Percentiles rank a stretch among this genome's conserved stretches.
phyloP scores from a whole-genome alignment of 1,284 basidiomycete genomes.

The Salmacisia buchloeana region DNA sequence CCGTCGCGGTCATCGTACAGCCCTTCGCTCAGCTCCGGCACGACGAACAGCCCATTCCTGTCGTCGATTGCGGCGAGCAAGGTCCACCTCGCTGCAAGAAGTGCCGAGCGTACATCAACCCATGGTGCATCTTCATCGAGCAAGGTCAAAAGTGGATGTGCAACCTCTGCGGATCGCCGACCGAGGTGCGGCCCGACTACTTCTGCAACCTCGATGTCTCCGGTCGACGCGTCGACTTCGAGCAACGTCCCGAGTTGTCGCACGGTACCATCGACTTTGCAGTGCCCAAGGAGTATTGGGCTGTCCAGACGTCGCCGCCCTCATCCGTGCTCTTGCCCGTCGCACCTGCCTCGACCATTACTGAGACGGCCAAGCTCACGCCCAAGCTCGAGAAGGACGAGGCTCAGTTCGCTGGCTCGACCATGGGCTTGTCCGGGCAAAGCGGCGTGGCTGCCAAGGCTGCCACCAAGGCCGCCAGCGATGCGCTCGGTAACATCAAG shows the following conservation, averaged over 20 bases:
- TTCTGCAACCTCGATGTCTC: constrained; percentile 79
- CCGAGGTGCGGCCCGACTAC: constrained; percentile 66
- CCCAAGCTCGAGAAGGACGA: constrained; percentile 22
- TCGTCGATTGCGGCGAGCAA: constrained; percentile 61
- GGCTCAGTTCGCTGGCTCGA: constrained; percentile 33
- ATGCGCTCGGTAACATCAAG: constrained; percentile 35
- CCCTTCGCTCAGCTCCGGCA: constrained; percentile 79
- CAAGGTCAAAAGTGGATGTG: constrained; percentile 86
- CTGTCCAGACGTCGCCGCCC: constrained; percentile 55
- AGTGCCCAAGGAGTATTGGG: constrained; percentile 83
- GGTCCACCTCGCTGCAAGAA: constrained; percentile 81
- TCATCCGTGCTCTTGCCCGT: constrained; percentile 34
- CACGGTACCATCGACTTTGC: constrained; percentile 88
- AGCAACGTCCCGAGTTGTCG: constrained; percentile 76
- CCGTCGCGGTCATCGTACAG: constrained; percentile 78
- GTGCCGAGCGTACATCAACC: constrained; percentile 89
- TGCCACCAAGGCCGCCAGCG: constrained; percentile 39
- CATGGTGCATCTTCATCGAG: constrained; percentile 82
- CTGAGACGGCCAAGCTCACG: constrained; percentile 36
- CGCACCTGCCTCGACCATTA: constrained; percentile 33
- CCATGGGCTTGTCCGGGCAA: constrained; percentile 39
- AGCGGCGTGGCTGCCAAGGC: constrained; percentile 35
- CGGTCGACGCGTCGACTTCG: constrained; percentile 74
- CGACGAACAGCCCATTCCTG: constrained; percentile 61
- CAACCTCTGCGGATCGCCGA: constrained; percentile 79